Percentiles rank a stretch among this genome's conserved stretches.
These are phyloP conservation scores for Salicornia ramosissima DNA, from an alignment of 148 eudicot species.

Conservation along the genomic window DNA sequence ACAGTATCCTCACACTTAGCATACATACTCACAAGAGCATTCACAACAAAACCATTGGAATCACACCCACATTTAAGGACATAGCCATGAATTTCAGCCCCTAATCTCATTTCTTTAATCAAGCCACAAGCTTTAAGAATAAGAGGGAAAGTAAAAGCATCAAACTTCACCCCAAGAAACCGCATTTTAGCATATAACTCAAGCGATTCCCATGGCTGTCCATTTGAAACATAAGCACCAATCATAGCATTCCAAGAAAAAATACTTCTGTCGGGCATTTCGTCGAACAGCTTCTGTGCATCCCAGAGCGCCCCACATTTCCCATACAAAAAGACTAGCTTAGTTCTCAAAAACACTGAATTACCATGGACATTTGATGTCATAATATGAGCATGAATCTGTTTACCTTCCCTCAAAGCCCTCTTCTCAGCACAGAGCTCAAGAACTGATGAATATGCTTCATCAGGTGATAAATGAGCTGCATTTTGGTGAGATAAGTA, in stretches of 20 bases:
- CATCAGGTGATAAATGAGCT: conserved; percentile 36
- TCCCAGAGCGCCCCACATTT: conserved; percentile 53
- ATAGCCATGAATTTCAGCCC: conserved; percentile 61
- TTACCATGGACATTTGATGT: conserved; percentile 29
- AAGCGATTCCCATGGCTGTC: conserved; percentile 45
- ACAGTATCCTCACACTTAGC: conserved; percentile 47
- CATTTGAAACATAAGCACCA: conserved; percentile 65
- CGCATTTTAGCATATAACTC: conserved; percentile 55
- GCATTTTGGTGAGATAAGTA: conserved; percentile 24
- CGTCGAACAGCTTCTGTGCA: conserved; percentile 72
- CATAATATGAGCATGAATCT: conserved; percentile 61
- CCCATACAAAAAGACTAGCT: conserved; percentile 71
- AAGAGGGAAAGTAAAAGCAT: conserved; percentile 63
- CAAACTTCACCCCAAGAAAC: conserved; percentile 36
- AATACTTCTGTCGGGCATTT: conserved; percentile 54
- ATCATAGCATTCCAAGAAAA: conserved; percentile 91
- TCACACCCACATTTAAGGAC: conserved; percentile 51
- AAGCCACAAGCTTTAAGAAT: conserved; percentile 69
- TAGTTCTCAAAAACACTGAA: conserved; percentile 48
- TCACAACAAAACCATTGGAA: conserved; percentile 54
- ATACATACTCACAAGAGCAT: conserved; percentile 71
- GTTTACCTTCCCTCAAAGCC: conserved; percentile 42
- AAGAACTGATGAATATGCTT: conserved; percentile 54
- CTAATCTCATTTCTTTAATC: conserved; percentile 33
- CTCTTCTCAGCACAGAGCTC: conserved; percentile 62